Evolutionary conservation across 1,139 yeast genomes (phyloP).

Genomic region (Ogataea hybrid): DNA sequence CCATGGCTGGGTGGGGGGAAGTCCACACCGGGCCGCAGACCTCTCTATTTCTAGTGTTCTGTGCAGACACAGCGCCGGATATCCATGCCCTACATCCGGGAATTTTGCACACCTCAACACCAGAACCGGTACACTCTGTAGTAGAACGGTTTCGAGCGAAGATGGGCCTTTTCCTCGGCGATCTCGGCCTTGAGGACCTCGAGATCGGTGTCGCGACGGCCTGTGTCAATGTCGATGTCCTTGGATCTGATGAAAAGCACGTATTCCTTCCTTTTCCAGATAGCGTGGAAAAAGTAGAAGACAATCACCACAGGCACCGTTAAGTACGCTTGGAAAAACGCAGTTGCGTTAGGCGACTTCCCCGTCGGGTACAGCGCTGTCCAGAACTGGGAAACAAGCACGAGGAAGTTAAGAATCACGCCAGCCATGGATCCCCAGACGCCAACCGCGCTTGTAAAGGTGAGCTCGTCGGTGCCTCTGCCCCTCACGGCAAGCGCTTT

Average conservation of each 20-base stretch:
- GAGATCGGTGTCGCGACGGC: no score
- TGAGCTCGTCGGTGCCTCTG: conserved; percentile 61
- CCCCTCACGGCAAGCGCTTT: conserved; percentile 67
- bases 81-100: neutral
- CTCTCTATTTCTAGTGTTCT: neutral
- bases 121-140: conserved; percentile 49
- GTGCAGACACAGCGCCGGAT: neutral
- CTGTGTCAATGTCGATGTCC: no score
- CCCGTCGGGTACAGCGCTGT: conserved; percentile 70
- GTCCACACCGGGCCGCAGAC: neutral
- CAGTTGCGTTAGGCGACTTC: conserved; percentile 48
- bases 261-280: no score
- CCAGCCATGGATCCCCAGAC: conserved; percentile 69
- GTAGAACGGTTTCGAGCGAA: no score
- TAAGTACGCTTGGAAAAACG: conserved; percentile 60
- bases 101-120: conserved; percentile 36
- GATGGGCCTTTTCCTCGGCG: no score
- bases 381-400: conserved; percentile 74
- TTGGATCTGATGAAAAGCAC: no score
- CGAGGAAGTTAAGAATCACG: conserved; percentile 53
- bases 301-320: conserved; percentile 59
- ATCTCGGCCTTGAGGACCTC: no score
- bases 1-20: neutral
- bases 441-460: conserved; percentile 70
- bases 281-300: no score